A percentile compares a stretch with the other conserved stretches of the same genome.
These are phyloP conservation scores for Ogataea trehaloabstinens DNA, from an alignment of 805 yeast genomes.

Conservation along the genomic window DNA sequence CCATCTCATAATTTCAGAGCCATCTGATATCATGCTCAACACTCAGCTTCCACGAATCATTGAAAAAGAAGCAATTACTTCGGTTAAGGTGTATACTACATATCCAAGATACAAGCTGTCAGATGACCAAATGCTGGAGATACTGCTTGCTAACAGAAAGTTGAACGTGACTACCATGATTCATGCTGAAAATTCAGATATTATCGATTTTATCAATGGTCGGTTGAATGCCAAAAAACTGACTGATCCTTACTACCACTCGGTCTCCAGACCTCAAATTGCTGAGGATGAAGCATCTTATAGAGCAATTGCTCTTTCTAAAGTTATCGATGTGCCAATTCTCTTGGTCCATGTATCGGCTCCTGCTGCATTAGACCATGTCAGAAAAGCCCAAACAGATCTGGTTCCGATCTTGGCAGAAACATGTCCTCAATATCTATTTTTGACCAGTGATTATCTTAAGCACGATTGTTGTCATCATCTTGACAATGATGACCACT, in stretches of 20 bases:
- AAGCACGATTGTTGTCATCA: constrained; percentile 31
- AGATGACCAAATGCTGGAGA: constrained; percentile 41
- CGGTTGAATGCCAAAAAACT: constrained; percentile 36
- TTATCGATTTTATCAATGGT: constrained; percentile 33
- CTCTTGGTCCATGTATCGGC: constrained; percentile 49
- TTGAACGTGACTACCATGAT: constrained; percentile 46
- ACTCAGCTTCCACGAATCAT: constrained; percentile 34
- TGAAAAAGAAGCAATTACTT: constrained; percentile 37
- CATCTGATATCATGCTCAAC: constrained; percentile 15
- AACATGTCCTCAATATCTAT: constrained; percentile 50
- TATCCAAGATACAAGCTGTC: constrained; percentile 40
- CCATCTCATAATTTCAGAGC: constrained; percentile 39
- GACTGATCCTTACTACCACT: constrained; percentile 44
- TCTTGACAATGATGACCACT: constrained; percentile 28
- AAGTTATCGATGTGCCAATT: constrained; percentile 44
- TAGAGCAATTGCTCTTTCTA: constrained; percentile 43
- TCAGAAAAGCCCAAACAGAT: constrained; percentile 40
- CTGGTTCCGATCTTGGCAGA: constrained; percentile 45
- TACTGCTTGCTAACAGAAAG: constrained; percentile 39
- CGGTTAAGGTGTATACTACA: constrained; percentile 44
- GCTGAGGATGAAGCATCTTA: constrained; percentile 52
- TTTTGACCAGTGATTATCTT: constrained; percentile 39
- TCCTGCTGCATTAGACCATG: constrained; percentile 39
- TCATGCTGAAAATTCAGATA: constrained; percentile 51
- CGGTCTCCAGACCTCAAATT: constrained; percentile 41